Percentiles rank a stretch among this genome's conserved stretches.
These are phyloP conservation scores for Oryza meyeriana DNA, from an alignment of 176 grass and related monocot genomes.

Conservation along the genomic window DNA sequence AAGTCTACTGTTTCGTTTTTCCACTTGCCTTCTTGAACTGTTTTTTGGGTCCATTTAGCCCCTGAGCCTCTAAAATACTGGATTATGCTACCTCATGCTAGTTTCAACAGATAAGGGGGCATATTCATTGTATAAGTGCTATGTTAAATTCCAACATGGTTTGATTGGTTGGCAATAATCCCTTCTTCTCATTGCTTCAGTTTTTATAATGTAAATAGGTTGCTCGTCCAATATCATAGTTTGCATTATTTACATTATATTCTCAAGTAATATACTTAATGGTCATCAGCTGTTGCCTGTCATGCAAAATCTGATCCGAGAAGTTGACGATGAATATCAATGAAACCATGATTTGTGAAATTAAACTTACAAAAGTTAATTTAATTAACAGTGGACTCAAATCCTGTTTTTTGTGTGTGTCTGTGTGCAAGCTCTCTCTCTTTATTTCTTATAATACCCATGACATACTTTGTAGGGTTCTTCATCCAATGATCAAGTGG, in stretches of 20 bases:
- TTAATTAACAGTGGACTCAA: neutral
- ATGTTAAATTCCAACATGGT: neutral
- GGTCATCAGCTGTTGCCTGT: neutral
- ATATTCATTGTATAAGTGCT: neutral
- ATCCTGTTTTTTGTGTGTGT: constrained; percentile 11
- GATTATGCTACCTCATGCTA: neutral
- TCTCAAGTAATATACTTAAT: neutral
- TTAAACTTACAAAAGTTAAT: neutral
- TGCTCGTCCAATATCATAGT: neutral
- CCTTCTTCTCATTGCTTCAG: neutral
- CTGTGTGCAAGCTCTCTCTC: constrained; percentile 4
- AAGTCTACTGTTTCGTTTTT: neutral
- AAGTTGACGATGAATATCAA: neutral
- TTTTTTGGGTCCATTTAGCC: neutral
- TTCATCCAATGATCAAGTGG: constrained; percentile 41
- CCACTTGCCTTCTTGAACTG: neutral
- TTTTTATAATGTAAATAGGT: neutral
- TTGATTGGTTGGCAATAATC: neutral
- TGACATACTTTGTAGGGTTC: constrained; percentile 40
- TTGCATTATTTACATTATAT: neutral
- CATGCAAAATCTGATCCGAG: neutral
- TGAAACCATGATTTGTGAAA: neutral
- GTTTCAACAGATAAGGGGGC: neutral
- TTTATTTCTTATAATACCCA: constrained; percentile 10
- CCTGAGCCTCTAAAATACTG: neutral